phyloP scores from a whole-genome alignment of 495 filamentous ascomycete species.

The Xylaria sp. region DNA sequence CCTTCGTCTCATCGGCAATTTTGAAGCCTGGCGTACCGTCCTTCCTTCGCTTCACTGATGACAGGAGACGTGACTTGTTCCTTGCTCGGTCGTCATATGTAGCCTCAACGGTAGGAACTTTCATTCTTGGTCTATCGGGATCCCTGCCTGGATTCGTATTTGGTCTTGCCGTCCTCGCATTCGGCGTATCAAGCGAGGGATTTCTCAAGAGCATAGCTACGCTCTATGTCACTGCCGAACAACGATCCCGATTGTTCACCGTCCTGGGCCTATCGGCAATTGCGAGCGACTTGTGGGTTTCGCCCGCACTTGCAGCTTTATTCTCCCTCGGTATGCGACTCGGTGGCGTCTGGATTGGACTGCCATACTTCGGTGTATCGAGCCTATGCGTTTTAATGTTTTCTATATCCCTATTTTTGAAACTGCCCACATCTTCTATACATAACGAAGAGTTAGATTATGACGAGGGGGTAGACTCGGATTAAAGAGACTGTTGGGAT shows the following conservation, averaged over 20 bases:
- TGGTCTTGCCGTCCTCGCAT: constrained; percentile 38
- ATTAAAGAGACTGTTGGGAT: background rate
- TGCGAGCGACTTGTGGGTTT: constrained; percentile 36
- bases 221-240: constrained; percentile 33
- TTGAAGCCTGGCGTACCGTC: constrained; percentile 27
- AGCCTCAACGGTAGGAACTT: constrained; percentile 30
- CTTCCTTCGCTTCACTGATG: constrained; percentile 33
- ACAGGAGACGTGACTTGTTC: constrained; percentile 34
- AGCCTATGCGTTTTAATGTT: constrained; percentile 36
- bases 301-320: constrained; percentile 37
- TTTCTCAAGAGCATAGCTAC: constrained; percentile 40
- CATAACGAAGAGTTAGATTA: constrained; percentile 29
- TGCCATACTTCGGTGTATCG: constrained; percentile 42
- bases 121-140: constrained; percentile 37
- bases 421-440: constrained; percentile 15
- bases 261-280: constrained; percentile 36
- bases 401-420: constrained; percentile 33
- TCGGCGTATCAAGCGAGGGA: constrained; percentile 37
- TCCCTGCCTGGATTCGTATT: constrained; percentile 35
- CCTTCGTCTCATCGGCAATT: constrained; percentile 30
- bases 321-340: constrained; percentile 42
- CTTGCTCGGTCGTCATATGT: constrained; percentile 36
- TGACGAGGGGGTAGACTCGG: background rate
- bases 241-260: constrained; percentile 40
- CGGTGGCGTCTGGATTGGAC: constrained; percentile 40